Conservation (phyloP, 371 early-diverging fungal genomes). For the Circinella umbellata region DNA sequence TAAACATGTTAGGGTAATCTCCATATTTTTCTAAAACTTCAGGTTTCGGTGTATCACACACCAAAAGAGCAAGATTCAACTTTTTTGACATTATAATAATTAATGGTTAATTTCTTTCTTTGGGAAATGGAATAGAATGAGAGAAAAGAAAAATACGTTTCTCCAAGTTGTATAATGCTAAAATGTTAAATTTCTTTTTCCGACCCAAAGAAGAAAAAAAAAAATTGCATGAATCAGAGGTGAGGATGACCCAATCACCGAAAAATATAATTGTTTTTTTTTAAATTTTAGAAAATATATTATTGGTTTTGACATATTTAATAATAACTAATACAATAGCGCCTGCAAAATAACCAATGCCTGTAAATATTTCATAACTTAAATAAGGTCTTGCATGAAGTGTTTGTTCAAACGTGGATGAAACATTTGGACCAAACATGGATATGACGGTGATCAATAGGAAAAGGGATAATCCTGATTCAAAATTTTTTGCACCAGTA, state of each 20-base stretch:
- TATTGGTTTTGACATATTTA: not conserved
- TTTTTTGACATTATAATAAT: constrained; percentile 15
- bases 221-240: not conserved
- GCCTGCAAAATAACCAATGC: constrained; percentile 16
- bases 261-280: too few relatives aligned
- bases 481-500: constrained; percentile 26
- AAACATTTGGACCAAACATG: constrained; percentile 32
- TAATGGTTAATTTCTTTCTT: not conserved
- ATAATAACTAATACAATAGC: constrained; percentile 2
- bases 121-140: not conserved
- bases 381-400: constrained; percentile 17
- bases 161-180: too few relatives aligned
- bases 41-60: constrained; percentile 62
- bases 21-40: constrained; percentile 55
- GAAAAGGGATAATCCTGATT: constrained; percentile 27
- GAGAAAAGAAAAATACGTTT: constrained; percentile 9
- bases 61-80: constrained; percentile 48
- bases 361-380: constrained; percentile 26
- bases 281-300: constrained; percentile 3
- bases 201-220: not conserved
- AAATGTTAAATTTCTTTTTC: not conserved
- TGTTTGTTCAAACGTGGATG: constrained; percentile 22
- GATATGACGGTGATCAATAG: constrained; percentile 19
- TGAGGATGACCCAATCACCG: not conserved
- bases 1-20: constrained; percentile 53